Base-by-base conservation (phyloP, 805 yeast genomes). In the Lipomyces mesembrius region DNA sequence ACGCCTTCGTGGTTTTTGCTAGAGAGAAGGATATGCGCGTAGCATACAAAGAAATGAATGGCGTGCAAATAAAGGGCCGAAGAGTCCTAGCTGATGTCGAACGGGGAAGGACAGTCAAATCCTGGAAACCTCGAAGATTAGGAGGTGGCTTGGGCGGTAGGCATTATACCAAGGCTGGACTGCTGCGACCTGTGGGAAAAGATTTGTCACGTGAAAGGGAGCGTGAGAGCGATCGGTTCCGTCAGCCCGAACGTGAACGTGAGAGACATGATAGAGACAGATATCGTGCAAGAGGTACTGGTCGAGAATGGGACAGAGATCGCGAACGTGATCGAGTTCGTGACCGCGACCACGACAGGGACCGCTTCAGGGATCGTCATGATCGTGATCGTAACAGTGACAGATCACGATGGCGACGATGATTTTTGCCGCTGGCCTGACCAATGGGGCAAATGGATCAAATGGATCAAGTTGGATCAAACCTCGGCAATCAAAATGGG, bases 91-190 rank as follows among this genome's bases (percentile, higher is more conserved):
- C 76, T 1, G 83, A 81, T 62, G 77, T 75, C 2, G 83, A 79
- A 63, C 72, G 82, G 12, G 82, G 81, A 1, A 66, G 81, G 1
- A 71, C 78, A 2, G 79, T 76, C 25, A 74, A 73, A 53, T 65
- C 66, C 20, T 80, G 83, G 82, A 74, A 74, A 34, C 83, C 83
- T 0, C 72, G 81, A 39, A 67, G 80, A 20, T 80, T 94, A 2
- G 97, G 97, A 0, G 98, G 98, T 3, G 98, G 98, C 0, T 77
- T 90, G n/a, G 98, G 98, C 3, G 97, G 97, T 1, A 81, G 95
- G 63, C 86, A 87, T 60, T 87, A 87, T 74, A 82, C 86, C 2
- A 79, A 77, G 66, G 76, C 70, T 14, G 69, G 60, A 14, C 58
- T 73, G 22, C 59, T 73, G 60, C 67, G 72, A 55, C 64, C 68